Conservation (phyloP, 2,329 filamentous ascomycete species). For the Pseudogymnoascus sp. region DNA sequence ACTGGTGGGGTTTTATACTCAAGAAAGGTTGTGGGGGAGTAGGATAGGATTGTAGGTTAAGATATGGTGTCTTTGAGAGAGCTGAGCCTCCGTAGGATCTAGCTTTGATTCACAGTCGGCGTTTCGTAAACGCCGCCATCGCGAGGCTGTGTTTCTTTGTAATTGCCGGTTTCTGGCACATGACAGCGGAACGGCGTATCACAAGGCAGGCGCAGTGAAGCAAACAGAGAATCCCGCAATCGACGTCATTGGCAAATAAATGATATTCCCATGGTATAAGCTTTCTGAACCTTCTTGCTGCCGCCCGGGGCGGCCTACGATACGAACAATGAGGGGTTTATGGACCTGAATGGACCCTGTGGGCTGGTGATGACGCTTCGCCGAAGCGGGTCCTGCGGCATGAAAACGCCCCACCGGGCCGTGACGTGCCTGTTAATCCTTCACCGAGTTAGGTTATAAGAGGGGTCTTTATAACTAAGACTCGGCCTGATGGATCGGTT, state of each 20-base stretch:
- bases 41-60: too few relatives aligned
- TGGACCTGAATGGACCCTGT: neutral
- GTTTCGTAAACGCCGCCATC: neutral
- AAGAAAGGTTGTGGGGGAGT: neutral
- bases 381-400: neutral
- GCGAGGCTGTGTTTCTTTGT: conserved; percentile 1
- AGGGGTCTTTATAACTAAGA: neutral
- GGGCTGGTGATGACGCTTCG: neutral
- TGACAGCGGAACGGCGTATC: neutral
- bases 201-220: neutral
- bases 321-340: neutral
- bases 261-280: neutral
- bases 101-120: neutral
- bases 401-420: neutral
- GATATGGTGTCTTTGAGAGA: neutral
- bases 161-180: neutral
- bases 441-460: neutral
- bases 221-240: neutral
- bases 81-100: neutral
- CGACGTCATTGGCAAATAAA: neutral
- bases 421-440: neutral
- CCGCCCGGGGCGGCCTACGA: neutral
- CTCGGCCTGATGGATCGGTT: neutral
- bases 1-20: neutral
- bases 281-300: neutral